Conservation (phyloP, 345 rosid species). For the Eucalyptus pauciflora region DNA sequence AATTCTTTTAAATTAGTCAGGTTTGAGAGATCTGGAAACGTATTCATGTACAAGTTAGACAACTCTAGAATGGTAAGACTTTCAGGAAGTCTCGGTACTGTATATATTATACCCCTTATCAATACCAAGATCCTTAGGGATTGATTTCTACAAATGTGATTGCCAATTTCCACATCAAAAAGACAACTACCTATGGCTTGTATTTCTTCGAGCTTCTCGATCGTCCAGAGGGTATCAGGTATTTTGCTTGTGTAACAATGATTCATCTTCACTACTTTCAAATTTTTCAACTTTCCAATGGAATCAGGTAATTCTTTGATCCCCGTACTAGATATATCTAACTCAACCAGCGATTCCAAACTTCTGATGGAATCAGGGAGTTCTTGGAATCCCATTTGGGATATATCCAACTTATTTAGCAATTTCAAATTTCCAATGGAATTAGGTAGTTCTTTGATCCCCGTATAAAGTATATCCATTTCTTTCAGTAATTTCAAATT, state of each 20-base stretch:
- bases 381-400: accelerated
- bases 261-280: background rate
- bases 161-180: background rate
- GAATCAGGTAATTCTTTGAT: background rate
- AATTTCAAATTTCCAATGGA: background rate
- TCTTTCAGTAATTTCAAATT: no score
- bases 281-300: background rate
- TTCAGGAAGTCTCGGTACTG: background rate
- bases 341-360: background rate
- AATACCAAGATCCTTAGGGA: accelerated
- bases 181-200: accelerated
- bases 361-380: background rate
- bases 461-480: accelerated
- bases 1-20: background rate
- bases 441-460: no score
- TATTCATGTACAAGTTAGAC: accelerated
- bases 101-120: accelerated
- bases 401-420: accelerated
- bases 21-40: background rate
- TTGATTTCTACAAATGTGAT: accelerated
- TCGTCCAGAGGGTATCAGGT: accelerated
- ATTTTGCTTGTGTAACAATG: accelerated
- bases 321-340: accelerated
- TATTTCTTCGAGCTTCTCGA: background rate
- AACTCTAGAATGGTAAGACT: background rate